Base-by-base conservation (phyloP, 805 yeast genomes). In the Peterozyma toletana region DNA sequence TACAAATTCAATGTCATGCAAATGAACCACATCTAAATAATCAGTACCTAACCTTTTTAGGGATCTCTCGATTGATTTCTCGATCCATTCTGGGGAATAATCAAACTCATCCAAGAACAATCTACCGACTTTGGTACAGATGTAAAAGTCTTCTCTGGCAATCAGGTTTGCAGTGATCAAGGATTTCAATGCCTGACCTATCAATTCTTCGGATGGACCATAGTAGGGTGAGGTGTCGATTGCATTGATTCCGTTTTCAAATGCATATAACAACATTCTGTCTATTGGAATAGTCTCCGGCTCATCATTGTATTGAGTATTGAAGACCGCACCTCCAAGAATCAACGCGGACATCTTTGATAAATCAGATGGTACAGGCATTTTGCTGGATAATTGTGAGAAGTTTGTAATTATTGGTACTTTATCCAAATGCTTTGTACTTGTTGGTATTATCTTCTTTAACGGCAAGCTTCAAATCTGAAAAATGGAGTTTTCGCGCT, bases 211-310 rank as follows among this genome's bases (percentile, higher is more conserved):
- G 5, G 95, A 85, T 0, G 87, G 87, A 0, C 97, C 97, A 58
- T 90, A 90, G 63, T 86, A 89, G 3, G 97, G 96, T 0, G 96
- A 86, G 0, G 97, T 88, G 57, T 90, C 97, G 33, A 90, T 68
- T 1, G 95, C 93, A 38, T 71, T 73, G 47, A 87, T 66, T 0
- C 96, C 96, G 21, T 68, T 56, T 16, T 67, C 62, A 53, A 90
- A 81, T 0, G 90, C 93, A 11, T 59, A 53, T 39, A 65, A 57
- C 16, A 90, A 51, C 40, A 90, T 73, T 0, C 75, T 78, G 10
- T 63, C 66, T 10, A 80, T 70, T 1, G 87, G 83, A 36, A 86
- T 51, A 0, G 64, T 54, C 33, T 68, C 67, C 1, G 96, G 96
- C 53, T 85, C 74, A 10, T 70, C 77, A 48, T 83, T 77, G 68